These are phyloP conservation scores for Lonicera japonica DNA, from an alignment of 129 eudicot genomes.

Conservation along the genomic window DNA sequence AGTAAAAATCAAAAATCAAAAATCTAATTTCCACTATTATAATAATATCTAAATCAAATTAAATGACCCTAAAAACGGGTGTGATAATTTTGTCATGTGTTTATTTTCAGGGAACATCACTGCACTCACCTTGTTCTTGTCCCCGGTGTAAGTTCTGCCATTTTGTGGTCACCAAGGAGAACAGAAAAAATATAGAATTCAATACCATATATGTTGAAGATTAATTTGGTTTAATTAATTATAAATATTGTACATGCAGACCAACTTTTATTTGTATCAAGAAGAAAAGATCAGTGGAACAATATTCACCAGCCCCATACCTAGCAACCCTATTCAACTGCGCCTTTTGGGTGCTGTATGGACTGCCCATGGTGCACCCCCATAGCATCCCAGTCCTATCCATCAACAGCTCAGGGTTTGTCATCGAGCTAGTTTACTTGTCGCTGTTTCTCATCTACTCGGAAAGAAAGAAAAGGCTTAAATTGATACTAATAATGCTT, in stretches of 20 bases:
- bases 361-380: conserved; percentile 79
- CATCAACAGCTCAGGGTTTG: conserved; percentile 58
- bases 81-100: conserved; percentile 1
- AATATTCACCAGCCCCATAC: conserved; percentile 68
- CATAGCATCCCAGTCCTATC: conserved; percentile 57
- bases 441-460: conserved; percentile 42
- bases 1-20: no score
- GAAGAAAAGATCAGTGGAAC: conserved; percentile 73
- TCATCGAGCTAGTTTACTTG: conserved; percentile 52
- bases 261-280: conserved; percentile 68
- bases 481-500: conserved; percentile 22
- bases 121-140: conserved; percentile 18
- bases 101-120: conserved; percentile 27
- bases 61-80: background rate
- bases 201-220: background rate
- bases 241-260: no score
- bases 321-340: conserved; percentile 71
- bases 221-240: no score
- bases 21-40: no score
- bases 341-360: conserved; percentile 75
- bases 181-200: no score
- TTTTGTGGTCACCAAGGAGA: no score
- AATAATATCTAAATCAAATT: background rate
- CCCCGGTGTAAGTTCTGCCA: conserved; percentile 21
- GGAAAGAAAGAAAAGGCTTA: conserved; percentile 30